These are phyloP conservation scores for Alternaria sp. DNA, from an alignment of 2,329 filamentous ascomycete genomes.

Conservation along the genomic window DNA sequence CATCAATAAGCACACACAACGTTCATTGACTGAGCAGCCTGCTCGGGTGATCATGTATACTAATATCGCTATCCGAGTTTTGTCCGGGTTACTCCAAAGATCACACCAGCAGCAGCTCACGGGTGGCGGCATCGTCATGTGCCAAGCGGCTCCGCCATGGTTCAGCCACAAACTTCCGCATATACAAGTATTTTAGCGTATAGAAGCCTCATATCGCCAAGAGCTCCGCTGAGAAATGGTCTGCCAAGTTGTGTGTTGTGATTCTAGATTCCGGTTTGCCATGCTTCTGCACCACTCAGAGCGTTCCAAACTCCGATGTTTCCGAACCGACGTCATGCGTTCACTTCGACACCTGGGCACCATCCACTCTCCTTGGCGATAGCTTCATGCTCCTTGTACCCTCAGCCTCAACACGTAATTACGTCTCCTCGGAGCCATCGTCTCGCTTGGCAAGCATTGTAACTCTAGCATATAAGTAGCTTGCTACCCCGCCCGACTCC, in stretches of 20 bases:
- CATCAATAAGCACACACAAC: background rate
- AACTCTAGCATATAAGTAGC: constrained; percentile 14
- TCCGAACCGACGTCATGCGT: constrained; percentile 27
- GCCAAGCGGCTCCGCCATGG: constrained; percentile 25
- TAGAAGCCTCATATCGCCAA: constrained; percentile 5
- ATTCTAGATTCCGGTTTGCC: constrained; percentile 19
- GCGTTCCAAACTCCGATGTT: background rate
- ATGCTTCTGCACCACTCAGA: constrained; percentile 4
- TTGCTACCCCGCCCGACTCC: background rate
- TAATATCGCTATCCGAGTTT: background rate
- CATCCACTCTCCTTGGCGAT: constrained; percentile 15
- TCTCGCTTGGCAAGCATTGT: constrained; percentile 15
- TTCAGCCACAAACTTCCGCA: constrained; percentile 11
- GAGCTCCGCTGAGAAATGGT: constrained; percentile 17
- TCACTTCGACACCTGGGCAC: constrained; percentile 4
- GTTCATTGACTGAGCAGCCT: background rate
- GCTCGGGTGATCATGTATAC: background rate
- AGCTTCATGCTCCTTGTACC: constrained; percentile 16
- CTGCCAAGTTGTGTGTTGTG: constrained; percentile 13
- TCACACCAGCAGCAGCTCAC: background rate
- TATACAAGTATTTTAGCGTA: constrained; percentile 1
- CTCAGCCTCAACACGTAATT: constrained; percentile 21
- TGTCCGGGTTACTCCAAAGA: background rate
- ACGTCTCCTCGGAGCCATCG: constrained; percentile 4
- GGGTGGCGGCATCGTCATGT: constrained; percentile 8